Conservation (phyloP, 2,329 filamentous ascomycete species). For the Penicillium sp. region DNA sequence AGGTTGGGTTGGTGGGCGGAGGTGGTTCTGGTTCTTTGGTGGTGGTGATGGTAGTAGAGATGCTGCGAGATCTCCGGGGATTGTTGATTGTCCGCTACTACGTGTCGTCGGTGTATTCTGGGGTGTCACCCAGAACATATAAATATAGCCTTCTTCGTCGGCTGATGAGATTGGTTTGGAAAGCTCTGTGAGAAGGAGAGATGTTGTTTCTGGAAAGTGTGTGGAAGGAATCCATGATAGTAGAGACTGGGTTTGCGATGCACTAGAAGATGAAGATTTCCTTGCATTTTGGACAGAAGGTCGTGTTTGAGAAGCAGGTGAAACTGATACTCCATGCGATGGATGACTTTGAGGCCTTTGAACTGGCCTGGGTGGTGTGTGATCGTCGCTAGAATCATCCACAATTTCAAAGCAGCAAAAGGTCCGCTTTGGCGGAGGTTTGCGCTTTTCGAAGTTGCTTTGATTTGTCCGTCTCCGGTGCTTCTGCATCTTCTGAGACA, state of each 20-base stretch:
- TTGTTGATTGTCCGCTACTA: constrained; percentile 40
- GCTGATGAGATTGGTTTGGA: constrained; percentile 66
- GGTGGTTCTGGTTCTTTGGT: constrained; percentile 4
- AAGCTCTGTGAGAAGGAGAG: constrained; percentile 70
- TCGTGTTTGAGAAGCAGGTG: constrained; percentile 9
- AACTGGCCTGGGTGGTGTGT: constrained; percentile 22
- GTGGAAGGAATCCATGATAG: constrained; percentile 65
- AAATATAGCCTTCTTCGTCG: constrained; percentile 88
- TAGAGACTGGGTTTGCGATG: constrained; percentile 44
- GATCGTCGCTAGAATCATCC: constrained; percentile 25
- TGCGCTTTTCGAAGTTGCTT: constrained; percentile 14
- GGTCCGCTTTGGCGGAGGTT: constrained; percentile 19
- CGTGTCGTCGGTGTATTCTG: constrained; percentile 42
- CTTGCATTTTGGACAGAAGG: constrained; percentile 13
- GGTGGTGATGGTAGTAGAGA: constrained; percentile 53
- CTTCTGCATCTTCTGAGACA: constrained; percentile 3
- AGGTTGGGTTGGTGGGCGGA: constrained; percentile 22
- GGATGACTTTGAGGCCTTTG: constrained; percentile 14
- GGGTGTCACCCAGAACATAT: constrained; percentile 96
- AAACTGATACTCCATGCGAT: constrained; percentile 3
- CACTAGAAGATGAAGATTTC: constrained; percentile 12
- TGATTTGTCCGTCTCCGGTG: constrained; percentile 4
- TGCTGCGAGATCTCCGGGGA: constrained; percentile 56
- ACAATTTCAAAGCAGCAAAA: constrained; percentile 35
- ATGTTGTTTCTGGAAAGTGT: constrained; percentile 63